Evolutionary conservation across 768 basidiomycete species (phyloP).

Genomic region (Tephrocybe sp.): DNA sequence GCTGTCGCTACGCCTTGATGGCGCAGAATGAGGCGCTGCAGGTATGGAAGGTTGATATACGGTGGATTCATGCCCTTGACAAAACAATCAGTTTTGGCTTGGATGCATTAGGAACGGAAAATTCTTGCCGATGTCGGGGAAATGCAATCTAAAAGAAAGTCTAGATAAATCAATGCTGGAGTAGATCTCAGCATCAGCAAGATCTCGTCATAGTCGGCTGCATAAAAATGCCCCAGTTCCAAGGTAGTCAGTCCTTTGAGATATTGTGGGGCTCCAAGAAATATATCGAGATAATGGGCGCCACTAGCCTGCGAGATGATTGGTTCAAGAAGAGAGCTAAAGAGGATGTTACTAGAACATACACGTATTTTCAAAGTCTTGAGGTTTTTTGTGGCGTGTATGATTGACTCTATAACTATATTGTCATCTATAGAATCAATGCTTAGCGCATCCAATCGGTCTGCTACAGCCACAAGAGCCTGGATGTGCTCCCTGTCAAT

Average conservation of each 20-base stretch:
- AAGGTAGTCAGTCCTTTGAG: not conserved
- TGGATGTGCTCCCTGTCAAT: not conserved
- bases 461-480: not conserved
- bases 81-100: not conserved
- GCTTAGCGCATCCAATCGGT: not conserved
- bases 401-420: not conserved
- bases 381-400: not conserved
- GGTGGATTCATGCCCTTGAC: not conserved
- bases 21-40: conserved; percentile 2
- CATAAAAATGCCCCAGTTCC: not conserved
- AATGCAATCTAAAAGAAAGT: conserved; percentile 1
- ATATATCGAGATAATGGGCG: not conserved
- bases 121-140: not conserved
- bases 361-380: conserved; percentile 2
- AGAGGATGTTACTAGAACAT: not conserved
- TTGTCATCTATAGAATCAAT: conserved; percentile 2
- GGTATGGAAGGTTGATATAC: conserved; percentile 1
- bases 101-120: not conserved
- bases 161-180: not conserved
- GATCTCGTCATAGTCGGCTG: not conserved
- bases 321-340: not conserved
- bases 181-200: not conserved
- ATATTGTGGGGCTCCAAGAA: not conserved
- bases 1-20: not conserved
- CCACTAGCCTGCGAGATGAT: not conserved